Percentiles rank a stretch among this genome's conserved stretches.
Evolutionary conservation across 805 yeast genomes (phyloP).

Genomic region (Cyberlindnera mycetangii): DNA sequence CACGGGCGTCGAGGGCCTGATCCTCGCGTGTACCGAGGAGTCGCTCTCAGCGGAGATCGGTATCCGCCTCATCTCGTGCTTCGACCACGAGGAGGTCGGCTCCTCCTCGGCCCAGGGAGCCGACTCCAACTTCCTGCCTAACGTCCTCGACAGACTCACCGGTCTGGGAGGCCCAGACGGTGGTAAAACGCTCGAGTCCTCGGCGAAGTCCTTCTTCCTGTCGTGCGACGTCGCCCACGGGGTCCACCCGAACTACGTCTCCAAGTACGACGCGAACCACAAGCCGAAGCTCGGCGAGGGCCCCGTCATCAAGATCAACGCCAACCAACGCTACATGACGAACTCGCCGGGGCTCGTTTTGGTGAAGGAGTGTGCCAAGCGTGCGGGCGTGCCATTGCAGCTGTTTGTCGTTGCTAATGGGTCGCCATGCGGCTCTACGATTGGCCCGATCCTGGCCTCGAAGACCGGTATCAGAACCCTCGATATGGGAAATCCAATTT

Average conservation of each 20-base stretch:
- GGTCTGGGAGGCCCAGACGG: no score
- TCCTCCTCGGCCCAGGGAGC: slow-evolving; percentile 96
- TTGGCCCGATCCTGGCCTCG: slow-evolving; percentile 90
- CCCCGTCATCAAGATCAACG: slow-evolving; percentile 90
- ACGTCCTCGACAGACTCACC: slow-evolving; percentile 68
- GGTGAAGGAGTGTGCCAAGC: slow-evolving; percentile 66
- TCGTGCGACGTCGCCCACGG: slow-evolving; percentile 98
- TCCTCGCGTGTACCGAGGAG: slow-evolving; percentile 44
- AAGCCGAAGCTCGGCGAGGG: slow-evolving; percentile 83
- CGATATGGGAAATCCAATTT: slow-evolving; percentile 88
- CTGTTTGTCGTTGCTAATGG: slow-evolving; percentile 91
- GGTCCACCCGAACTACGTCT: slow-evolving; percentile 86
- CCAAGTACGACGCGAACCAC: slow-evolving; percentile 73
- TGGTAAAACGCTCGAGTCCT: slow-evolving; percentile 50
- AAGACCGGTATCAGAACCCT: slow-evolving; percentile 83
- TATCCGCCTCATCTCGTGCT: slow-evolving; percentile 72
- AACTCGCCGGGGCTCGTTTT: slow-evolving; percentile 86
- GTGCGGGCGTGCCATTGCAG: slow-evolving; percentile 77
- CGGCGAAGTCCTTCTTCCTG: slow-evolving; percentile 78
- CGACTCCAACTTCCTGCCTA: slow-evolving; percentile 84
- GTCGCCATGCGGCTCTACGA: slow-evolving; percentile 93
- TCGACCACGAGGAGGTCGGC: slow-evolving; percentile 97
- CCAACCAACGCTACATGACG: slow-evolving; percentile 93
- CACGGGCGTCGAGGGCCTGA: slow-evolving; percentile 70
- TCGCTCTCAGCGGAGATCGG: slow-evolving; percentile 47